Percentiles rank a stretch among this genome's conserved stretches.
phyloP scores from a whole-genome alignment of 2,329 filamentous ascomycete genomes.

The Aspergillus sp. region DNA sequence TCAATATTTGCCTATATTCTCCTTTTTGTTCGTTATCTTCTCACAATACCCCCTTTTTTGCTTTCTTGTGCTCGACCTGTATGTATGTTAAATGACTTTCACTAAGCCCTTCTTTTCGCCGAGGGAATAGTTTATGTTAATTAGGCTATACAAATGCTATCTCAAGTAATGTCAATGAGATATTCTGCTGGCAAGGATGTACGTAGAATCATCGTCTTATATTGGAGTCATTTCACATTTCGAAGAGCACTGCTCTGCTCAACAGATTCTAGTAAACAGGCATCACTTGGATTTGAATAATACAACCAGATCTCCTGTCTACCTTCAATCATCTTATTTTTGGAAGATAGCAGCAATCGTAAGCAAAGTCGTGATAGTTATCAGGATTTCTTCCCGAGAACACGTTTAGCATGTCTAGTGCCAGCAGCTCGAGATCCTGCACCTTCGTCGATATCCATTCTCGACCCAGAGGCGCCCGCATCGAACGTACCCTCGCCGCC shows the following conservation, averaged over 20 bases:
- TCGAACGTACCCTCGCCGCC: conserved; percentile 22
- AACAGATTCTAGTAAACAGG: too few relatives aligned
- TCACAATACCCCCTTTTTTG: conserved; percentile 28
- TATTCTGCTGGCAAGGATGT: too few relatives aligned
- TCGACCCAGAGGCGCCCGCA: conserved; percentile 18
- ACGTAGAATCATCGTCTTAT: neutral
- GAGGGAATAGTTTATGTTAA: conserved; percentile 1
- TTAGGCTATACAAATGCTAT: conserved; percentile 8
- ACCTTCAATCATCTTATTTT: neutral
- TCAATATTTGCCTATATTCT: conserved; percentile 17
- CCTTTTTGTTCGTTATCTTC: conserved; percentile 13
- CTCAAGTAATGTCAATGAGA: conserved; percentile 6
- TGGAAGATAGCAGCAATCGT: neutral
- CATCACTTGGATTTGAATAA: too few relatives aligned
- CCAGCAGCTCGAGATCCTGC: conserved; percentile 17
- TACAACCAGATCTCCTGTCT: too few relatives aligned
- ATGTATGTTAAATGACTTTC: conserved; percentile 24
- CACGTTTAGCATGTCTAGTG: conserved; percentile 29
- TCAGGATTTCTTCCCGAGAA: conserved; percentile 32
- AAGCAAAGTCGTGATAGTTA: neutral
- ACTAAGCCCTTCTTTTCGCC: conserved; percentile 14
- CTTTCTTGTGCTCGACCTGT: conserved; percentile 14
- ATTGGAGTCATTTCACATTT: too few relatives aligned
- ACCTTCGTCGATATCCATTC: conserved; percentile 39
- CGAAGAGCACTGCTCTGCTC: too few relatives aligned